Evolutionary conservation across 805 yeast species (phyloP).

Genomic region (Kuraishia cidri): DNA sequence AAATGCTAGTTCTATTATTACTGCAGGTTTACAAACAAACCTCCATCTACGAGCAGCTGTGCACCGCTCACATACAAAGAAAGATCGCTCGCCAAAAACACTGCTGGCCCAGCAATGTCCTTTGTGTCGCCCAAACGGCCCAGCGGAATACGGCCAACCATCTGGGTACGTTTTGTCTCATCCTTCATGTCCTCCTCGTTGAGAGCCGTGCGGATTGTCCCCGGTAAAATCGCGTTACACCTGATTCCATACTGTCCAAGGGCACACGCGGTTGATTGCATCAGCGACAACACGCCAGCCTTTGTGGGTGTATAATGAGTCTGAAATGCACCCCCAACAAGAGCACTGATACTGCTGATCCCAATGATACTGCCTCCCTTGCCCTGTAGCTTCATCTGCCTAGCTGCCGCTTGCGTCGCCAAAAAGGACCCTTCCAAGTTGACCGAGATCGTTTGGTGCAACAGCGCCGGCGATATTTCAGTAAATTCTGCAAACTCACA

Average conservation of each 20-base stretch:
- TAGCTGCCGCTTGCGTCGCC: constrained; percentile 37
- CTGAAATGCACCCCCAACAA: constrained; percentile 36
- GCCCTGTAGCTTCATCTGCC: constrained; percentile 33
- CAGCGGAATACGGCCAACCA: constrained; percentile 30
- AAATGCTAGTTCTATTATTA: constrained; percentile 25
- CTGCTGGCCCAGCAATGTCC: constrained; percentile 33
- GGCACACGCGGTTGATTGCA: constrained; percentile 34
- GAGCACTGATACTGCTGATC: constrained; percentile 29
- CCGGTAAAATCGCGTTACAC: constrained; percentile 36
- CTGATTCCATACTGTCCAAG: constrained; percentile 32
- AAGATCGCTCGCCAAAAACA: constrained; percentile 28
- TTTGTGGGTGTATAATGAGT: constrained; percentile 40
- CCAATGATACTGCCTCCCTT: constrained; percentile 39
- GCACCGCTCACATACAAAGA: constrained; percentile 29
- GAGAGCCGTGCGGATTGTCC: constrained; percentile 30
- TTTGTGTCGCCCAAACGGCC: constrained; percentile 26
- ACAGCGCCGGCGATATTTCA: constrained; percentile 27
- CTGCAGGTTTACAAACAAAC: constrained; percentile 37
- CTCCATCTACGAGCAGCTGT: constrained; percentile 34
- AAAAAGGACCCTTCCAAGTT: constrained; percentile 35
- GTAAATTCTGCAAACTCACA: constrained; percentile 31
- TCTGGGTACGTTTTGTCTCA: constrained; percentile 21
- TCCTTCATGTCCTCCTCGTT: constrained; percentile 32
- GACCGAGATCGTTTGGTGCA: constrained; percentile 23
- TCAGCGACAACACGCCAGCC: constrained; percentile 33